Evolutionary conservation across 2,329 filamentous ascomycete species (phyloP).

Genomic region (Fusarium devonianum): DNA sequence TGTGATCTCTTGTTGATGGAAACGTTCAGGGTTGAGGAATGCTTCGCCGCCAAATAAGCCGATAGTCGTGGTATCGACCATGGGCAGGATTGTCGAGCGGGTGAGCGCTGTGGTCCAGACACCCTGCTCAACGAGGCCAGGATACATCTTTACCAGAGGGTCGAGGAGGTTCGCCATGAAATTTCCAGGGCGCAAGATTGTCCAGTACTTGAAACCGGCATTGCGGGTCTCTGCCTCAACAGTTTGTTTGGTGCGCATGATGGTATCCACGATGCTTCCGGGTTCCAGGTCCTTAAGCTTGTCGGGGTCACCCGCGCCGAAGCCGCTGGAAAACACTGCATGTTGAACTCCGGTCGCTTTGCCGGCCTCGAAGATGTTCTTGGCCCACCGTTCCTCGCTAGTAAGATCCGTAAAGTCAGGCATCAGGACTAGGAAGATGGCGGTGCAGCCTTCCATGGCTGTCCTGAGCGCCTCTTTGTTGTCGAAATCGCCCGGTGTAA

Average conservation of each 20-base stretch:
- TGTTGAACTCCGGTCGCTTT: slow-evolving; percentile 48
- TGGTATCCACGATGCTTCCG: slow-evolving; percentile 37
- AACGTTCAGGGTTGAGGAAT: slow-evolving; percentile 51
- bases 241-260: slow-evolving; percentile 50
- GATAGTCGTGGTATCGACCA: slow-evolving; percentile 57
- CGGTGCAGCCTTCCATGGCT: slow-evolving; percentile 42
- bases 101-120: slow-evolving; percentile 48
- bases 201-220: slow-evolving; percentile 53
- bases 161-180: slow-evolving; percentile 61
- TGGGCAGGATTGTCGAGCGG: slow-evolving; percentile 48
- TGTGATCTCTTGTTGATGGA: slow-evolving; percentile 49
- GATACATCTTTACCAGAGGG: slow-evolving; percentile 51
- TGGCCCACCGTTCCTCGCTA: slow-evolving; percentile 43
- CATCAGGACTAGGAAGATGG: slow-evolving; percentile 47
- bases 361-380: slow-evolving; percentile 47
- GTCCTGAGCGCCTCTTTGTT: slow-evolving; percentile 41
- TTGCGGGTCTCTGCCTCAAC: slow-evolving; percentile 51
- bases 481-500: slow-evolving; percentile 47
- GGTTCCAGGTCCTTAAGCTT: slow-evolving; percentile 40
- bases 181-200: slow-evolving; percentile 57
- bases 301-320: slow-evolving; percentile 44
- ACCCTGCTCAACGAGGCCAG: slow-evolving; percentile 48
- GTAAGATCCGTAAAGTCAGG: slow-evolving; percentile 43
- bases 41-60: slow-evolving; percentile 54
- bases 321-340: slow-evolving; percentile 47